Evolutionary conservation across 225 moss, liverwort and hornwort genomes (phyloP), one percentile per base, ranked within the genome.

Genomic region (Pseudoscleropodium purum): DNA sequence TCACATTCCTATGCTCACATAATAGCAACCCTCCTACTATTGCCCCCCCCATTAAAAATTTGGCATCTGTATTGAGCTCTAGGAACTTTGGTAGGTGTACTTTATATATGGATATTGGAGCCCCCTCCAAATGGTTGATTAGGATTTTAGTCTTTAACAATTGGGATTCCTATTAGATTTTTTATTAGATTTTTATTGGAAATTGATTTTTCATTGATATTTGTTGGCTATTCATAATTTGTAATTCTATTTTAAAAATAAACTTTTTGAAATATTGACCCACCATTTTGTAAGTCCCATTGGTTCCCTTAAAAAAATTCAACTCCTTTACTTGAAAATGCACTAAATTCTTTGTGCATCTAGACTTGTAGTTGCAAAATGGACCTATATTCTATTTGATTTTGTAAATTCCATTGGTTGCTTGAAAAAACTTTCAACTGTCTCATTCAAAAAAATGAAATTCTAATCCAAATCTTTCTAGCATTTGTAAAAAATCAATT

Each of bases 31-130:
- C 47, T 47, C 47, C 9, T 47, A 45, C 45, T 45, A 45, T 45
- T 45, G 45, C 6, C 6, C 0, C 0, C 4, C 7, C 11, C 12
- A 49, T 76, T 75, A 2, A 75, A 49, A 12, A 1, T 49, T 49
- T 34, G 8, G 8, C 49, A 49, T 49, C 33, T 75, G 1, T 33
- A 30, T 51, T 34, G 13, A 34, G 13, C 3, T 20, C 13, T 21
- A 34, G 2, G 23, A 13, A 13, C 34, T 21, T 76, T 76, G 13
- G 8, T 1, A 0, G 0, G 0, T 1, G 0, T 8, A 51, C 20
- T 51, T 34, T 47, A 33, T 51, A 20, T 2, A 13, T 0, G 0
- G 2, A 20, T 51, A 13, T 13, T 15, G 2, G 8, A 51, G 2
- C 7, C 33, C 13, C 6, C 2, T 57, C 0, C 2, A 73, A 51